Conservation (phyloP, 495 filamentous ascomycete genomes). For the Tuber indicum region DNA sequence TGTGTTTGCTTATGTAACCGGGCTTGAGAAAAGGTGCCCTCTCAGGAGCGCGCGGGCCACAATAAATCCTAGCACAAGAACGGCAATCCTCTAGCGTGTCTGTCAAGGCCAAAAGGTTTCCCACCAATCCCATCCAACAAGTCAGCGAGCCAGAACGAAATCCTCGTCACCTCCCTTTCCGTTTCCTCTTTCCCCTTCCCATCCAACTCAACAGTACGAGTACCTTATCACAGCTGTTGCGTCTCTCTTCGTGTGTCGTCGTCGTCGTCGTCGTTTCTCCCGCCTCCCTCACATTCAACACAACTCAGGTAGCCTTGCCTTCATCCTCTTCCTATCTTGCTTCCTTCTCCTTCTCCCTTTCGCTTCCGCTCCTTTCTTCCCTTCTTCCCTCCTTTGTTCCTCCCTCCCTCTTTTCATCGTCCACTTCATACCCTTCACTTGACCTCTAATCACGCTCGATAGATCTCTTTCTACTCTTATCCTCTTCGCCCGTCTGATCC, state of each 20-base stretch:
- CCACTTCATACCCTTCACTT: constrained; percentile 11
- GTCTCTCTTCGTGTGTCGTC: neutral
- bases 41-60: neutral
- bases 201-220: constrained; percentile 1
- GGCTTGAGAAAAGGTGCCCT: neutral
- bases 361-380: constrained; percentile 33
- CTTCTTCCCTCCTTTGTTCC: constrained; percentile 23
- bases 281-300: neutral
- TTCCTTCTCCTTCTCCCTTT: constrained; percentile 34
- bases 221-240: neutral
- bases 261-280: neutral
- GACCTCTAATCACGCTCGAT: constrained; percentile 9
- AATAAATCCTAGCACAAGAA: neutral
- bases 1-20: neutral
- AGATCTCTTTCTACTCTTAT: neutral
- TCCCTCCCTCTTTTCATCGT: constrained; percentile 9
- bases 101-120: neutral
- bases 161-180: constrained; percentile 37
- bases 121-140: neutral
- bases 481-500: neutral
- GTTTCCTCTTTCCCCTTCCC: constrained; percentile 23
- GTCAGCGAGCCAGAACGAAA: constrained; percentile 28
- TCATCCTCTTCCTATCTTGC: constrained; percentile 2
- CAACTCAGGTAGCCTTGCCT: constrained; percentile 1
- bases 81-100: neutral